A percentile compares a stretch with the other conserved stretches of the same genome.
These are phyloP conservation scores for Erodium chrysanthum DNA, from an alignment of 441 rosid species.

Conservation along the genomic window DNA sequence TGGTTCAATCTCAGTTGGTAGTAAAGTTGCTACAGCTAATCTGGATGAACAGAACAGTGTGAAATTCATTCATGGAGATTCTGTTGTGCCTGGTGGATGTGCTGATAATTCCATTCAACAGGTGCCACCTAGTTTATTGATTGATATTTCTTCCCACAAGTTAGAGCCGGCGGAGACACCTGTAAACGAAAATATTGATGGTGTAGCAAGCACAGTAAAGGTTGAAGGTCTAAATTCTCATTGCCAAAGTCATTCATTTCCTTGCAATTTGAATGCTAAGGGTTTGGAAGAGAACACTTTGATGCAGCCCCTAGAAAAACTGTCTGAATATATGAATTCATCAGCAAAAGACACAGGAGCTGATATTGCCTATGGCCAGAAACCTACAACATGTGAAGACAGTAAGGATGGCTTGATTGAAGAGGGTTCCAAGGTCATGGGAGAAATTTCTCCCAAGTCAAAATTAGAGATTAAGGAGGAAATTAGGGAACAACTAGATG, in stretches of 20 bases:
- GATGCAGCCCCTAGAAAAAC: conserved; percentile 10
- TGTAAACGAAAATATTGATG: conserved; percentile 26
- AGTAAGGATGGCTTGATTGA: conserved; percentile 6
- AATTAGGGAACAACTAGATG: conserved; percentile 25
- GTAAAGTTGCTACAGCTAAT: conserved; percentile 19
- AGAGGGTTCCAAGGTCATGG: conserved; percentile 24
- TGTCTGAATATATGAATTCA: background rate
- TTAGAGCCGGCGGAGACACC: conserved; percentile 27
- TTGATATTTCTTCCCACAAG: conserved; percentile 23
- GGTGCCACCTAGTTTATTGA: background rate
- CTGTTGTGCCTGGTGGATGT: conserved; percentile 3
- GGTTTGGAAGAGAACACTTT: conserved; percentile 17
- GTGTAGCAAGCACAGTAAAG: conserved; percentile 25
- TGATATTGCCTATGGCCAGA: background rate
- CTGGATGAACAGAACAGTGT: background rate
- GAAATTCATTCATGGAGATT: background rate
- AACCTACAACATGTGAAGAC: background rate
- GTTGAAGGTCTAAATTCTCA: conserved; percentile 22
- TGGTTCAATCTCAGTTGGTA: conserved; percentile 38
- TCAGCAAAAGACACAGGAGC: background rate
- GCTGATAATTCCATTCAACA: conserved; percentile 3
- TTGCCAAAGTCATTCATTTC: conserved; percentile 15
- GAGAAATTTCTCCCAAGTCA: conserved; percentile 23
- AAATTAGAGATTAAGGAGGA: conserved; percentile 30
- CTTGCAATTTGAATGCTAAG: conserved; percentile 13